Base-by-base conservation (phyloP, 495 filamentous ascomycete genomes). In the Penicillium soppii region DNA sequence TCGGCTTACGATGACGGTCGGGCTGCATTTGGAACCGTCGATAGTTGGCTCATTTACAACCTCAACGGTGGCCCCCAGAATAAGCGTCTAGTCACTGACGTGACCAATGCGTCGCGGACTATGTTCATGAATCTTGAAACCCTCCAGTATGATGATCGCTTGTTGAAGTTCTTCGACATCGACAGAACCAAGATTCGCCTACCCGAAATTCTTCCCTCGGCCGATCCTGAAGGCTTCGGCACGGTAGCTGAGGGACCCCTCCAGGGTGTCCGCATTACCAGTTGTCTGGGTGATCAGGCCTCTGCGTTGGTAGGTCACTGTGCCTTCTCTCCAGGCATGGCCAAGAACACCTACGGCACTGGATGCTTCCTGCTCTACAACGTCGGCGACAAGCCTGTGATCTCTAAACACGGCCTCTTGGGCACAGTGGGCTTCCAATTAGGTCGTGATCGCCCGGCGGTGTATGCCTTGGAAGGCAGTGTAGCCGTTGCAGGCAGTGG, bases 341-440 rank as follows among this genome's bases (percentile, higher is more conserved):
- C 92, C 32, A 97, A 97, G 77, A 96, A 96, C 65, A 97, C 92
- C 1, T 97, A 96, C 54, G 92, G 92, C 33, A 97, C 92, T 2
- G 92, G 92, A 23, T 96, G 92, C 67, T 97, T 97, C 75, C 77
- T 97, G 47, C 79, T 97, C 3, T 96, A 95, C 65, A 96, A 97
- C 63, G 91, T 95, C 46, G 92, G 92, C 43, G 79, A 85, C 21
- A 87, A 91, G 70, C 92, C 92, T 3, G 91, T 96, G 36, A 87
- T 96, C 50, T 96, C 92, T 22, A 87, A 84, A 53, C 89, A 94
- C 62, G 92, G 92, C 25, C 76, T 97, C 37, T 76, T 97, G 25
- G 86, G 87, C 26, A 97, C 92, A 0, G 87, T 97, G 16, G 92
- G 89, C 12, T 95, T 96, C 69, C 87, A 87, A 41, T 43, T 75